These are phyloP conservation scores for Endoconidiophora laricicola DNA, from an alignment of 2,329 filamentous ascomycete species.

Conservation along the genomic window DNA sequence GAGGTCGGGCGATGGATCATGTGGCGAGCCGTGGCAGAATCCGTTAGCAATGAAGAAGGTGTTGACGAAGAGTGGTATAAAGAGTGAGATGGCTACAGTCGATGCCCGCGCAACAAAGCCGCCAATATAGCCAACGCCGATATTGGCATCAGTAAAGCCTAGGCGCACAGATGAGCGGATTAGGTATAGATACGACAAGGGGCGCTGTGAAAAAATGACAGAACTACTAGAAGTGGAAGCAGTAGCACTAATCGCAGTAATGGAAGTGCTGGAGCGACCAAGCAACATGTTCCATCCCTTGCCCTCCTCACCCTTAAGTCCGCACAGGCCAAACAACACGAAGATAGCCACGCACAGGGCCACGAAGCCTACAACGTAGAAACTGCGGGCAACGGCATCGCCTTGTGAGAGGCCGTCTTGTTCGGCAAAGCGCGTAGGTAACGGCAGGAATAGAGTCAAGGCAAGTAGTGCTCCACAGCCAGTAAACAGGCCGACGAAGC, in stretches of 20 bases:
- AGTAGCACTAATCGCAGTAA: too few species aligned
- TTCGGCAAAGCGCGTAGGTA: conserved; percentile 64
- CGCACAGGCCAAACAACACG: conserved; percentile 62
- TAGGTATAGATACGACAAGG: conserved; percentile 41
- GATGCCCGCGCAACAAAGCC: conserved; percentile 91
- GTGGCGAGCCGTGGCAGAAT: conserved; percentile 52
- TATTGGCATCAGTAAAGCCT: conserved; percentile 58
- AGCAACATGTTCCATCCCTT: conserved; percentile 53
- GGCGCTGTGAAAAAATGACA: not conserved
- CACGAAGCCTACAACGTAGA: conserved; percentile 67
- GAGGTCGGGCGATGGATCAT: conserved; percentile 52
- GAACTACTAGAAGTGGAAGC: not conserved
- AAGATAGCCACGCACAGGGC: conserved; percentile 55
- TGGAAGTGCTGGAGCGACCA: conserved; percentile 17
- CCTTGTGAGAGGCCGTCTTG: conserved; percentile 54
- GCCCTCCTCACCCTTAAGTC: conserved; percentile 53
- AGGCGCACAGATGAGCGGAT: conserved; percentile 48
- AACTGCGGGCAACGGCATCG: conserved; percentile 64
- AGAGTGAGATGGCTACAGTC: conserved; percentile 86
- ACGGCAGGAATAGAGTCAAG: conserved; percentile 63
- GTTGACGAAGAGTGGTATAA: conserved; percentile 86
- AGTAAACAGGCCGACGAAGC: conserved; percentile 81
- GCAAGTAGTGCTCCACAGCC: conserved; percentile 83
- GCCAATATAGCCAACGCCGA: conserved; percentile 76
- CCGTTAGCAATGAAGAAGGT: conserved; percentile 72